Evolutionary conservation across 805 yeast species (phyloP).

Genomic region (Yarrowia porcina): DNA sequence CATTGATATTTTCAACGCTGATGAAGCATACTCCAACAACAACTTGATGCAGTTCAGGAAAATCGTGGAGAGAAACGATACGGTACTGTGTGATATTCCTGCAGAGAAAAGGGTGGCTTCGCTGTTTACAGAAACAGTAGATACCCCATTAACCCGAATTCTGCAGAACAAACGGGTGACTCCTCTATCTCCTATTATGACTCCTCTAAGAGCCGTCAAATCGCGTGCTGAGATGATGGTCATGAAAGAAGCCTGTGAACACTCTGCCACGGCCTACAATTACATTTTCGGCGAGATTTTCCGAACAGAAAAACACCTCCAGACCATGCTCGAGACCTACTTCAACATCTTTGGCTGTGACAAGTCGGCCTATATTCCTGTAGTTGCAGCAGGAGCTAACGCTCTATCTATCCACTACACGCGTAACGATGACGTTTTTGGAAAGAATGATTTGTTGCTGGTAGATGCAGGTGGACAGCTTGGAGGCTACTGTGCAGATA

Average conservation of each 20-base stretch:
- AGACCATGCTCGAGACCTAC: conserved; percentile 74
- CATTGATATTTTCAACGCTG: conserved; percentile 81
- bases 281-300: conserved; percentile 65
- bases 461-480: conserved; percentile 93
- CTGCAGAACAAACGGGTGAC: neutral
- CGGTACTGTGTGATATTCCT: conserved; percentile 27
- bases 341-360: conserved; percentile 89
- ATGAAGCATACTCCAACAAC: conserved; percentile 56
- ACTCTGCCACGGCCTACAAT: conserved; percentile 77
- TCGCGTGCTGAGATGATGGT: conserved; percentile 55
- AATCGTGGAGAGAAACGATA: conserved; percentile 9
- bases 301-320: conserved; percentile 70
- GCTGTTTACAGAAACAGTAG: neutral
- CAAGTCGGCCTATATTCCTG: conserved; percentile 87
- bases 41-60: conserved; percentile 25
- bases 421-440: conserved; percentile 78
- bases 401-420: conserved; percentile 92
- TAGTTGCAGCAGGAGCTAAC: conserved; percentile 90
- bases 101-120: conserved; percentile 15
- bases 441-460: conserved; percentile 75
- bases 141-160: conserved; percentile 6
- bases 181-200: conserved; percentile 6
- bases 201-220: too few relatives aligned
- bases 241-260: too few relatives aligned
- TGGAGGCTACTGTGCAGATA: conserved; percentile 95